These are phyloP conservation scores for Elsinoe arachidis DNA, from an alignment of 2,329 filamentous ascomycete species.

Conservation along the genomic window DNA sequence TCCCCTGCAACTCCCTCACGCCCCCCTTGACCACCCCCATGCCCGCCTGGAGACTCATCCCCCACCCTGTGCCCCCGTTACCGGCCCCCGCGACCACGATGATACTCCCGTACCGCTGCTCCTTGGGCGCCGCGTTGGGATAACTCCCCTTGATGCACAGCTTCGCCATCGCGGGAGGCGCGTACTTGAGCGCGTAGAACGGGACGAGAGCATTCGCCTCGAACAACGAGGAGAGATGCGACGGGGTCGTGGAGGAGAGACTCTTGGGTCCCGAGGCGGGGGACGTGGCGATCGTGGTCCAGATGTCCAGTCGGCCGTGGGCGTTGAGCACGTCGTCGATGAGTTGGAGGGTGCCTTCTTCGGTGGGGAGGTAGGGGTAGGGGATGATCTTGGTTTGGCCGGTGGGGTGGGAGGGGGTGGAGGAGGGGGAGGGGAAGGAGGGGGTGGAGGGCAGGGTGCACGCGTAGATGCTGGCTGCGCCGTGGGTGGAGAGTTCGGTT, in stretches of 20 bases:
- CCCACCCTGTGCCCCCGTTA: conserved; percentile 51
- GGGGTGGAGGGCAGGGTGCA: conserved; percentile 39
- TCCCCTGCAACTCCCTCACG: conserved; percentile 50
- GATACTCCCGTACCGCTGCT: conserved; percentile 52
- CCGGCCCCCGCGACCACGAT: conserved; percentile 53
- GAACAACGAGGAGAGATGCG: conserved; percentile 49
- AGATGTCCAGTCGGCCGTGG: conserved; percentile 52
- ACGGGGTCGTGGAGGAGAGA: conserved; percentile 48
- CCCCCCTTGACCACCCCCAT: conserved; percentile 53
- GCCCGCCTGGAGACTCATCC: conserved; percentile 52
- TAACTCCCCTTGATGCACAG: conserved; percentile 47
- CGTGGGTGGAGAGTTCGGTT: conserved; percentile 53
- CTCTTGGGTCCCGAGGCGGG: conserved; percentile 44
- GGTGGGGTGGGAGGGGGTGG: conserved; percentile 49
- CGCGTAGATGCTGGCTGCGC: conserved; percentile 56
- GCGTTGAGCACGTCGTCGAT: conserved; percentile 56
- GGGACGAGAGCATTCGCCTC: conserved; percentile 54
- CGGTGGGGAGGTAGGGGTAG: conserved; percentile 52
- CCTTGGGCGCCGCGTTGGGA: conserved; percentile 53
- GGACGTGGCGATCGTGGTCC: conserved; percentile 50
- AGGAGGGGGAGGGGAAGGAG: conserved; percentile 46
- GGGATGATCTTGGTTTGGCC: conserved; percentile 53
- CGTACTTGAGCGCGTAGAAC: conserved; percentile 58
- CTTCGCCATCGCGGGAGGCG: conserved; percentile 55
- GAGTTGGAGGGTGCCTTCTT: conserved; percentile 51